phyloP scores from a whole-genome alignment of 2,329 filamentous ascomycete species.

The Trichoderma arundinaceum region DNA sequence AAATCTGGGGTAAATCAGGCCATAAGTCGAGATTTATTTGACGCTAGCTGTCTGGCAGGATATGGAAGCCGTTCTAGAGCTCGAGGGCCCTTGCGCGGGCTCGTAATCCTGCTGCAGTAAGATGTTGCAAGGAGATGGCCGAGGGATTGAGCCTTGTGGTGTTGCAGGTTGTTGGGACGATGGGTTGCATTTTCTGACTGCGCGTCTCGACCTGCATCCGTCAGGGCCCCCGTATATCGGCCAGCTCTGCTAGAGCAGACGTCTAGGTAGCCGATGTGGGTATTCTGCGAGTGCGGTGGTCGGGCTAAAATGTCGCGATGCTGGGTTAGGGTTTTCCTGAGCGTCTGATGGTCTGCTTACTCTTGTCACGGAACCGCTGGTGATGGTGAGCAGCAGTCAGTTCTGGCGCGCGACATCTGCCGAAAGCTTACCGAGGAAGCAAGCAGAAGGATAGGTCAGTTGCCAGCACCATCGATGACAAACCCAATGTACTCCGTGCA shows the following conservation, averaged over 20 bases:
- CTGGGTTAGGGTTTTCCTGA: constrained; percentile 18
- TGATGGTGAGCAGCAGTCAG: not conserved
- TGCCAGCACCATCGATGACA: not conserved
- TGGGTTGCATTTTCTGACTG: constrained; percentile 20
- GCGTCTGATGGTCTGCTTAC: not conserved
- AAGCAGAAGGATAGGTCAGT: not conserved
- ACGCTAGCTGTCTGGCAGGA: constrained; percentile 20
- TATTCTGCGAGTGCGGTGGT: constrained; percentile 16
- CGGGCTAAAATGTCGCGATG: constrained; percentile 28
- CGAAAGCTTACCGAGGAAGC: not conserved
- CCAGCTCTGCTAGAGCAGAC: not conserved
- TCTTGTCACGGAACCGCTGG: not conserved
- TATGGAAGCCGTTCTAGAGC: constrained; percentile 27
- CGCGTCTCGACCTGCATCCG: constrained; percentile 8
- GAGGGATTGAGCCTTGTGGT: not conserved
- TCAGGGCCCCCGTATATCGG: constrained; percentile 17
- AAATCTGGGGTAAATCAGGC: constrained; percentile 32
- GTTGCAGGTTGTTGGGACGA: constrained; percentile 3
- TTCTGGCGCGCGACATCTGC: not conserved
- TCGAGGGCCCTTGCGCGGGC: constrained; percentile 4
- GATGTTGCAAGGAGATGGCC: not conserved
- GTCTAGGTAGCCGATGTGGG: constrained; percentile 12
- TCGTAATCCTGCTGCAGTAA: constrained; percentile 1
- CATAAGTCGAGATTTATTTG: constrained; percentile 22
- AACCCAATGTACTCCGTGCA: not conserved